A percentile compares a stretch with the other conserved stretches of the same genome.
Evolutionary conservation across 805 yeast genomes (phyloP).

Genomic region (Ogataea methylovora): DNA sequence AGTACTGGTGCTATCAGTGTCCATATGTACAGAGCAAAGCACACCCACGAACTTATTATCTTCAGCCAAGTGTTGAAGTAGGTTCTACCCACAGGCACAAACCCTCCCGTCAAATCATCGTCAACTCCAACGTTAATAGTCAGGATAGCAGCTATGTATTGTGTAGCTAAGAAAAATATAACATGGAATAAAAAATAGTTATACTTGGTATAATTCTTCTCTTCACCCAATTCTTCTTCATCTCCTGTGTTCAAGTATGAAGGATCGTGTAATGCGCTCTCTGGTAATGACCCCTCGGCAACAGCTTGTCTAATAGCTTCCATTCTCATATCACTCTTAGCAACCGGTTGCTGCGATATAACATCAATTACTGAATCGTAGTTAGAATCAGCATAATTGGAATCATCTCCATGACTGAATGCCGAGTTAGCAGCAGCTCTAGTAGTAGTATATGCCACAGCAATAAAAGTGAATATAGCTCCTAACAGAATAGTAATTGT

Average conservation of each 20-base stretch:
- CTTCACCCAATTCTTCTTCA: conserved; percentile 47
- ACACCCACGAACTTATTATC: conserved; percentile 86
- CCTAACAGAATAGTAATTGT: conserved; percentile 84
- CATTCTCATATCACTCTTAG: conserved; percentile 65
- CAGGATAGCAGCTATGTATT: conserved; percentile 88
- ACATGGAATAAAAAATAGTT: conserved; percentile 85
- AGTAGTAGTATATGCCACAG: conserved; percentile 95
- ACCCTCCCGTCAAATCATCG: conserved; percentile 78
- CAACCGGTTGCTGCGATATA: conserved; percentile 41
- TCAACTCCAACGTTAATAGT: conserved; percentile 88
- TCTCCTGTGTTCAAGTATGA: conserved; percentile 48
- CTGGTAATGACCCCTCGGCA: conserved; percentile 93
- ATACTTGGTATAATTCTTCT: conserved; percentile 59
- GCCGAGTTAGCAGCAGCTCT: conserved; percentile 87
- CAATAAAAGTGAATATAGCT: conserved; percentile 87
- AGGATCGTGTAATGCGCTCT: conserved; percentile 75
- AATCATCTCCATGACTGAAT: conserved; percentile 32
- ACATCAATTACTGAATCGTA: conserved; percentile 36
- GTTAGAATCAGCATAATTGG: conserved; percentile 23
- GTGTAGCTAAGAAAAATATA: conserved; percentile 91
- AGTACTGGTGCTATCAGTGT: conserved; percentile 83
- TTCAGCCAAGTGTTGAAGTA: conserved; percentile 94
- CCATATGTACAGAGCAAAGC: conserved; percentile 84
- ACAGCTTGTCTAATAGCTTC: conserved; percentile 92
- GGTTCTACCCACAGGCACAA: conserved; percentile 94